Evolutionary conservation across 805 yeast genomes (phyloP).

Genomic region (Wickerhamiella bombiphila): DNA sequence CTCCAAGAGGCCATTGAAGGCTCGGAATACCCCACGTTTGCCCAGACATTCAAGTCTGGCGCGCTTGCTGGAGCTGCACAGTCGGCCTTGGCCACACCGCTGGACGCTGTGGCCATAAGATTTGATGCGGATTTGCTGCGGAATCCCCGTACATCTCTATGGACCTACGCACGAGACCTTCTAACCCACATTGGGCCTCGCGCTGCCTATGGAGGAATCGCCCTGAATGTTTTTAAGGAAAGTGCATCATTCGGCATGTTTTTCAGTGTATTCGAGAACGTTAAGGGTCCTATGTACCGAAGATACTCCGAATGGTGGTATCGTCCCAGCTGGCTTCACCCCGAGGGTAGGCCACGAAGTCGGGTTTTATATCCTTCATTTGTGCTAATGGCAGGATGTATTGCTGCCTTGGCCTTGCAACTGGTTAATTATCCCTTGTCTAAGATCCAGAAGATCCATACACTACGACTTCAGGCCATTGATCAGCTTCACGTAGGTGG

Average conservation of each 20-base stretch:
- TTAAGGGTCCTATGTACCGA: slow-evolving; percentile 38
- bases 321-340: slow-evolving; percentile 17
- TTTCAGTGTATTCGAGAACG: slow-evolving; percentile 64
- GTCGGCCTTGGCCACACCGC: slow-evolving; percentile 83
- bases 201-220: slow-evolving; percentile 84
- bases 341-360: slow-evolving; percentile 20
- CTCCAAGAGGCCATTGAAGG: slow-evolving; percentile 13
- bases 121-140: slow-evolving; percentile 57
- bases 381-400: slow-evolving; percentile 70
- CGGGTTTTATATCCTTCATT: slow-evolving; percentile 51
- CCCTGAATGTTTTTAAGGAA: slow-evolving; percentile 66
- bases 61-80: slow-evolving; percentile 75
- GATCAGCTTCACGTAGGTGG: slow-evolving; percentile 36
- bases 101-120: slow-evolving; percentile 79
- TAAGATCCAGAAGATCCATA: slow-evolving; percentile 65
- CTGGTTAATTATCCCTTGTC: slow-evolving; percentile 71
- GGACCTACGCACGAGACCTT: slow-evolving; percentile 62
- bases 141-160: slow-evolving; percentile 31
- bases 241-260: slow-evolving; percentile 70
- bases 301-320: slow-evolving; percentile 20
- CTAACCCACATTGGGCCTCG: slow-evolving; percentile 57
- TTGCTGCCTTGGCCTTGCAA: slow-evolving; percentile 66
- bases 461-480: slow-evolving; percentile 64
- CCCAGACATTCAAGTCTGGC: slow-evolving; percentile 53
- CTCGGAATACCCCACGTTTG: slow-evolving; percentile 33